Evolutionary conservation across 164 flowering plant genomes (phyloP).

Genomic region (Saururus chinensis): DNA sequence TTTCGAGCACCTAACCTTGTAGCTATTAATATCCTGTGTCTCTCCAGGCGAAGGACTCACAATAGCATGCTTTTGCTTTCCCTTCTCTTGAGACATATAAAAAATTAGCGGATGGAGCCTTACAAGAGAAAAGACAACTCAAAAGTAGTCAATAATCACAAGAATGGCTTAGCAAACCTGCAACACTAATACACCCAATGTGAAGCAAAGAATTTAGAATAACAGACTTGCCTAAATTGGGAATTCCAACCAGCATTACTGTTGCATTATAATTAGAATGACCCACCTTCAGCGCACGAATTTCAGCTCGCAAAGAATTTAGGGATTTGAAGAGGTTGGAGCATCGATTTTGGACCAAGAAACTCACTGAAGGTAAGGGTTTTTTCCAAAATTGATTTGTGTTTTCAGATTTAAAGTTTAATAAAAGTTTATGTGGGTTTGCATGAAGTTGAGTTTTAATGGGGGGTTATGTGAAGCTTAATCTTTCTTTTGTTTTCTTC

Average conservation of each 20-base stretch:
- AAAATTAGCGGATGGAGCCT: background rate
- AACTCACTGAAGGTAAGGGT: no score
- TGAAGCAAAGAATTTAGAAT: constrained; percentile 78
- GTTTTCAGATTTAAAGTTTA: no score
- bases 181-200: constrained; percentile 74
- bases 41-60: constrained; percentile 82
- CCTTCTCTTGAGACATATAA: constrained; percentile 51
- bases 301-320: constrained; percentile 57
- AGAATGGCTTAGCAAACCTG: constrained; percentile 33
- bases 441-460: no score
- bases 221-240: constrained; percentile 93
- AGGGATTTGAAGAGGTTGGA: no score
- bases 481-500: no score
- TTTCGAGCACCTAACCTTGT: constrained; percentile 37
- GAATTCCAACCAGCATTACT: constrained; percentile 77
- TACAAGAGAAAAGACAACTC: background rate
- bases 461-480: no score
- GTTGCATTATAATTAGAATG: constrained; percentile 39
- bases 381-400: no score
- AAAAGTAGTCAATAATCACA: background rate
- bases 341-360: no score
- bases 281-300: constrained; percentile 36
- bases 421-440: no score
- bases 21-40: constrained; percentile 69
- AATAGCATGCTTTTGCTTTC: constrained; percentile 62